A percentile compares a stretch with the other conserved stretches of the same genome.
Evolutionary conservation across 208 protist genomes (phyloP).

Genomic region (Acanthamoeba triangularis): DNA sequence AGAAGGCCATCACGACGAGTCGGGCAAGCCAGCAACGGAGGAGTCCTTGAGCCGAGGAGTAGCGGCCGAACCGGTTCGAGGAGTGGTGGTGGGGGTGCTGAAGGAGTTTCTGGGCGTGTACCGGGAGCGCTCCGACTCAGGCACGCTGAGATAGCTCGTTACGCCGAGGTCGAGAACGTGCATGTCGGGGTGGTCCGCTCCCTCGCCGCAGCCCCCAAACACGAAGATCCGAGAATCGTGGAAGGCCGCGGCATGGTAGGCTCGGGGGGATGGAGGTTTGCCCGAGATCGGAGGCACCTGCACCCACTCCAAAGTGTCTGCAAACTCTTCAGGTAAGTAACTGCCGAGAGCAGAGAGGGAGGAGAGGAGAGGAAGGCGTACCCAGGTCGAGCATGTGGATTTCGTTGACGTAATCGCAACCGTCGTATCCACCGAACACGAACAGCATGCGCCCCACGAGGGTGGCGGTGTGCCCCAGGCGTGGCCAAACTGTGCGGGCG

Average conservation of each 20-base stretch:
- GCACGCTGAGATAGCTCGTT: background rate
- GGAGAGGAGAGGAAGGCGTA: no score
- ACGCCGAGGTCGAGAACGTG: conserved; percentile 19
- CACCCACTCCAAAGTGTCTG: background rate
- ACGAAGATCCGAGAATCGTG: conserved; percentile 17
- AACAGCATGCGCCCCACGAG: background rate
- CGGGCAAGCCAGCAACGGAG: background rate
- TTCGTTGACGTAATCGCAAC: conserved; percentile 35
- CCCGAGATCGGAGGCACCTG: background rate
- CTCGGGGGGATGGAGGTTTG: background rate
- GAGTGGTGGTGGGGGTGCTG: background rate
- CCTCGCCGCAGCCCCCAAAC: background rate
- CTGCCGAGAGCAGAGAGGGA: no score
- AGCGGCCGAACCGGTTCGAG: background rate
- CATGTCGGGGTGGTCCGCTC: background rate
- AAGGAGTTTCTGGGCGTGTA: background rate
- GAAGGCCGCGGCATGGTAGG: background rate
- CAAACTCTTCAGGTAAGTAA: background rate
- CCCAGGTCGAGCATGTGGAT: background rate
- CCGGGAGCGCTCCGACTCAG: background rate
- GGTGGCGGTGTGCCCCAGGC: background rate
- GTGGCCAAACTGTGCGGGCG: background rate
- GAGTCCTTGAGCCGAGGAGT: background rate
- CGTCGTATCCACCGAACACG: conserved; percentile 37
- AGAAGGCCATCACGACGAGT: background rate